Conservation (phyloP, 371 early-diverging fungal genomes). For the Smittium mucronatum region DNA sequence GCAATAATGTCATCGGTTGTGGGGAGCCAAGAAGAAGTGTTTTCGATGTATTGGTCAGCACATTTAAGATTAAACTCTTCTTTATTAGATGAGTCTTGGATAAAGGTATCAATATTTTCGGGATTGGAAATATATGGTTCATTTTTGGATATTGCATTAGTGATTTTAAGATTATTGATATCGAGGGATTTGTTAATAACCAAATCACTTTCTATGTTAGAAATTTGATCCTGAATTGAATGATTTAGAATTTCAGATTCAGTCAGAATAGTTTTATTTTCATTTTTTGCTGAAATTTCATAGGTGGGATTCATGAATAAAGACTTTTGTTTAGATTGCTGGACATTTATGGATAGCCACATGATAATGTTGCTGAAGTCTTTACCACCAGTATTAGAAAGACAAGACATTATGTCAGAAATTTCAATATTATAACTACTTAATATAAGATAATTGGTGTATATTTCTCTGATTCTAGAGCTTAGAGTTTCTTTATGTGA, state of each 20-base stretch:
- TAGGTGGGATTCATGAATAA: neutral
- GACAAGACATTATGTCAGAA: neutral
- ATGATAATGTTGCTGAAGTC: neutral
- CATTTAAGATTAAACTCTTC: neutral
- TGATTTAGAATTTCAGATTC: too few relatives aligned
- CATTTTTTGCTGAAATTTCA: neutral
- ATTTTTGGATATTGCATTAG: too few relatives aligned
- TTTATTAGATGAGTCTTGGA: neutral
- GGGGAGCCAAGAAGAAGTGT: neutral
- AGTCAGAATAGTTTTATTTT: too few relatives aligned
- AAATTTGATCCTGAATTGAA: too few relatives aligned
- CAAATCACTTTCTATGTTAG: too few relatives aligned
- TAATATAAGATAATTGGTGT: neutral
- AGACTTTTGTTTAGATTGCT: neutral
- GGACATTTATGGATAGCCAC: neutral
- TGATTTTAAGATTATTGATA: too few relatives aligned
- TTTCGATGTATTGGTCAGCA: neutral
- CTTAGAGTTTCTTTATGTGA: neutral
- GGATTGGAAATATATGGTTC: too few relatives aligned
- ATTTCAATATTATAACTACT: neutral
- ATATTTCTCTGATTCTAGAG: neutral
- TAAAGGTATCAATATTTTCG: too few relatives aligned
- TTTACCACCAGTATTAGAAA: neutral
- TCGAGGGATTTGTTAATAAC: too few relatives aligned
- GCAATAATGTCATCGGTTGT: neutral